Percentiles rank a stretch among this genome's conserved stretches.
These are phyloP conservation scores for Noccaea caerulescens DNA, from an alignment of 345 rosid species.

Conservation along the genomic window DNA sequence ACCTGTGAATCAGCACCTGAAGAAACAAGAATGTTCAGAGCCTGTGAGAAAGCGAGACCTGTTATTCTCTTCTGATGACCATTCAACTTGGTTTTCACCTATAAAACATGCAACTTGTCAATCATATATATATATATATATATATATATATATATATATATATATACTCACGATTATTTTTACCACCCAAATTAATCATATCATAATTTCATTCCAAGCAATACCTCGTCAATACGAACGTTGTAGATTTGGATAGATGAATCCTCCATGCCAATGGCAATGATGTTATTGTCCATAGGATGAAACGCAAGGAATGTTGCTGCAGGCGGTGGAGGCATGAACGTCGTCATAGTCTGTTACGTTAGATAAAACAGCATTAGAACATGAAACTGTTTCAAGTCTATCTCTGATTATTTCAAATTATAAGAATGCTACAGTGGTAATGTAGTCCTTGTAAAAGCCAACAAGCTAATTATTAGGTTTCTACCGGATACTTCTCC, in stretches of 20 bases:
- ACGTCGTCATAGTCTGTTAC: slow-evolving; percentile 69
- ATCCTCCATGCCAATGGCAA: slow-evolving; percentile 92
- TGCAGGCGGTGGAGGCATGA: slow-evolving; percentile 86
- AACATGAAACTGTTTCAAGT: background rate
- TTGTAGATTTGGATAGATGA: slow-evolving; percentile 72
- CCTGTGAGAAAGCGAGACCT: slow-evolving; percentile 85
- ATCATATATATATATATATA: background rate
- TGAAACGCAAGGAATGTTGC: slow-evolving; percentile 82
- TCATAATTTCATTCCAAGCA: slow-evolving; percentile 2
- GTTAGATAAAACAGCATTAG: slow-evolving; percentile 23
- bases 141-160: no score
- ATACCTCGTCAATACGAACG: slow-evolving; percentile 71
- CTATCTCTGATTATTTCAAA: background rate
- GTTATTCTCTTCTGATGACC: slow-evolving; percentile 89
- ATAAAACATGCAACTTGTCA: slow-evolving; percentile 13
- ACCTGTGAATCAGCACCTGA: slow-evolving; percentile 66
- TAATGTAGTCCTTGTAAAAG: background rate
- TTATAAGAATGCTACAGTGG: background rate
- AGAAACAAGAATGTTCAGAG: slow-evolving; percentile 73
- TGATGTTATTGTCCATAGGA: slow-evolving; percentile 70
- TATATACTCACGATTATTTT: background rate
- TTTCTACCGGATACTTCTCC: background rate
- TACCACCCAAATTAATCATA: slow-evolving; percentile 7
- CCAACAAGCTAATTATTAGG: background rate
- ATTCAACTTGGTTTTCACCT: slow-evolving; percentile 73